These are phyloP conservation scores for Lepiota brunneoincarnata DNA, from an alignment of 768 basidiomycete species.

Conservation along the genomic window DNA sequence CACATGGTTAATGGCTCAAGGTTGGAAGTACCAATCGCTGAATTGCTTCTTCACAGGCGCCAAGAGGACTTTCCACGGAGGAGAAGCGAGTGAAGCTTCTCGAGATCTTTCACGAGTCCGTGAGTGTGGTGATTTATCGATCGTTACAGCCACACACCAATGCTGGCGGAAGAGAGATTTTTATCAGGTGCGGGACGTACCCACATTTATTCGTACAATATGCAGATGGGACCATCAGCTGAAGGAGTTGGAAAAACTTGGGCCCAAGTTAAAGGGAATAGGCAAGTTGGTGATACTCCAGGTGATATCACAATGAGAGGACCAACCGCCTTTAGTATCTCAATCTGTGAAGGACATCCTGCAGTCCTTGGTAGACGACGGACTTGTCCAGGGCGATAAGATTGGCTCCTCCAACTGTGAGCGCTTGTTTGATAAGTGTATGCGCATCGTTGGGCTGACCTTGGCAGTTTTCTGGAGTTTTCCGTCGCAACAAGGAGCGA, in stretches of 20 bases:
- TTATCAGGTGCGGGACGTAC: slow-evolving; percentile 27
- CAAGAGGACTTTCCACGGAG: slow-evolving; percentile 82
- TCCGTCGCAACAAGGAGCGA: slow-evolving; percentile 81
- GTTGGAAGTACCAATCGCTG: neutral
- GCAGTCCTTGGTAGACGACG: slow-evolving; percentile 84
- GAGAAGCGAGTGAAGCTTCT: slow-evolving; percentile 88
- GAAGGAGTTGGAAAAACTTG: slow-evolving; percentile 91
- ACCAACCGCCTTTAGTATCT: slow-evolving; percentile 49
- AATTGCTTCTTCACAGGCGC: slow-evolving; percentile 43
- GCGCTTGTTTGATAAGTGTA: slow-evolving; percentile 20
- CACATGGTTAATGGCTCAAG: too few species aligned
- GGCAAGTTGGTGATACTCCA: slow-evolving; percentile 39
- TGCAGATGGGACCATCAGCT: slow-evolving; percentile 42
- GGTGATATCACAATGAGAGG: neutral
- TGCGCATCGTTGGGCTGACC: slow-evolving; percentile 24
- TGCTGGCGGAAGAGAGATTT: slow-evolving; percentile 67
- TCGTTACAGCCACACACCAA: neutral
- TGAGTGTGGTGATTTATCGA: slow-evolving; percentile 25
- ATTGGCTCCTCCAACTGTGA: slow-evolving; percentile 93
- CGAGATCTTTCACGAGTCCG: slow-evolving; percentile 93
- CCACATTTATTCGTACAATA: too few species aligned
- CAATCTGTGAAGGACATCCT: slow-evolving; percentile 92
- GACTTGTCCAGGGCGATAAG: slow-evolving; percentile 84
- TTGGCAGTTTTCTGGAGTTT: slow-evolving; percentile 91
- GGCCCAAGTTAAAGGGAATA: slow-evolving; percentile 87